Conservation (phyloP, 805 yeast genomes). For the Scheffersomyces spartinae region DNA sequence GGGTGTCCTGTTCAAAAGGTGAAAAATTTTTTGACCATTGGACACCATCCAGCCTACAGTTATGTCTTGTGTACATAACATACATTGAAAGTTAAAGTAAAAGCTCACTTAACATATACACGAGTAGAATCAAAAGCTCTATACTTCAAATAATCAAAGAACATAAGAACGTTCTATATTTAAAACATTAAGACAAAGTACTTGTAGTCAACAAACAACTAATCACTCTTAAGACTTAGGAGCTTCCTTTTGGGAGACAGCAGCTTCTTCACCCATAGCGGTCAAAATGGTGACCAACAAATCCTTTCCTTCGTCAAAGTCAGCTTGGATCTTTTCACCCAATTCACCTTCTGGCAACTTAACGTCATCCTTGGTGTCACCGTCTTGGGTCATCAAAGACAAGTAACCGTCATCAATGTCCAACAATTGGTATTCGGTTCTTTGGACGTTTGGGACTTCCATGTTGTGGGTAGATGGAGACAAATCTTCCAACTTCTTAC, state of each 20-base stretch:
- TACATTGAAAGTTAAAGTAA: too few relatives aligned
- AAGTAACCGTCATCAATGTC: slow-evolving; percentile 98
- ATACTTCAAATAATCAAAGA: too few relatives aligned
- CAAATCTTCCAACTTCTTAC: slow-evolving; percentile 98
- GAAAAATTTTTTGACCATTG: too few relatives aligned
- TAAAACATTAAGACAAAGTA: too few relatives aligned
- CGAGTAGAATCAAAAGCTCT: too few relatives aligned
- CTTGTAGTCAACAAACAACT: too few relatives aligned
- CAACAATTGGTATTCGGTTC: slow-evolving; percentile 94
- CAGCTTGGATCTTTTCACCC: slow-evolving; percentile 86
- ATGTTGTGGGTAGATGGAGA: slow-evolving; percentile 99
- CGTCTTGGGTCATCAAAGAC: slow-evolving; percentile 91
- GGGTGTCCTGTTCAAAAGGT: too few relatives aligned
- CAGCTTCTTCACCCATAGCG: slow-evolving; percentile 99
- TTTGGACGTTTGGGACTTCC: slow-evolving; percentile 97
- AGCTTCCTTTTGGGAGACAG: slow-evolving; percentile 97
- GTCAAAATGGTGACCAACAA: slow-evolving; percentile 91
- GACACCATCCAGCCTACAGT: too few relatives aligned
- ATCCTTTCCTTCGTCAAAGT: slow-evolving; percentile 97
- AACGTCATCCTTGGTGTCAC: slow-evolving; percentile 99
- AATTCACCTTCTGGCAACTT: slow-evolving; percentile 96
- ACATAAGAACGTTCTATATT: too few relatives aligned
- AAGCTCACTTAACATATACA: too few relatives aligned
- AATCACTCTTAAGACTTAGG: slow-evolving; percentile 59
- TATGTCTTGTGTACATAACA: too few relatives aligned